Evolutionary conservation across 305 asterid species (phyloP).

Genomic region (Solanum hybrid): DNA sequence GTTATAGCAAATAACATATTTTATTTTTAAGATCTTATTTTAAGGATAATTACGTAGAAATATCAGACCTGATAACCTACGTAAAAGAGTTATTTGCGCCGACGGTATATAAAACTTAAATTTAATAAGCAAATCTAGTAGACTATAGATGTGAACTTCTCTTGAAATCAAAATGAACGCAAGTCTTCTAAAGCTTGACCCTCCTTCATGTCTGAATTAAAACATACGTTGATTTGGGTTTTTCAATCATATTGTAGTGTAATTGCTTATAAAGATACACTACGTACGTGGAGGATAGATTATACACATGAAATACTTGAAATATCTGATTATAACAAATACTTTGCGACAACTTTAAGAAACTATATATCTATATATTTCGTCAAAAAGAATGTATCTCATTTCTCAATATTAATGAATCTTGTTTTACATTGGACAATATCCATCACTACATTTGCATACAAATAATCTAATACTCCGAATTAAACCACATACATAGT

Average conservation of each 20-base stretch:
- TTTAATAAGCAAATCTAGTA: background rate
- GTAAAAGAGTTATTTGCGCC: too few species aligned
- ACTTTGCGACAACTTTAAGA: too few species aligned
- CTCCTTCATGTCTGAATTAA: background rate
- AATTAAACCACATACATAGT: background rate
- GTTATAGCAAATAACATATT: too few species aligned
- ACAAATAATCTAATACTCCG: background rate
- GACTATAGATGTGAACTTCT: background rate
- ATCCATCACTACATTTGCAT: background rate
- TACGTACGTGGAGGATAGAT: too few species aligned
- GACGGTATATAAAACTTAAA: too few species aligned
- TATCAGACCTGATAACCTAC: too few species aligned
- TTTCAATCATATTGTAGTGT: too few species aligned
- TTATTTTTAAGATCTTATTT: background rate
- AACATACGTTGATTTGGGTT: background rate
- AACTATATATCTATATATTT: too few species aligned
- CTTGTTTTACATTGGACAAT: background rate
- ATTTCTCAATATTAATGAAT: background rate
- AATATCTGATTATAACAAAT: too few species aligned
- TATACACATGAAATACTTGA: too few species aligned
- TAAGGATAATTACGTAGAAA: too few species aligned
- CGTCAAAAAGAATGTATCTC: background rate
- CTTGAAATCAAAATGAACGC: background rate
- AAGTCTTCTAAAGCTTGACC: background rate
- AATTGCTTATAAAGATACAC: too few species aligned